A percentile compares a stretch with the other conserved stretches of the same genome.
Conservation (phyloP, 495 filamentous ascomycete genomes). For the Hypomontagnella monticulosa region DNA sequence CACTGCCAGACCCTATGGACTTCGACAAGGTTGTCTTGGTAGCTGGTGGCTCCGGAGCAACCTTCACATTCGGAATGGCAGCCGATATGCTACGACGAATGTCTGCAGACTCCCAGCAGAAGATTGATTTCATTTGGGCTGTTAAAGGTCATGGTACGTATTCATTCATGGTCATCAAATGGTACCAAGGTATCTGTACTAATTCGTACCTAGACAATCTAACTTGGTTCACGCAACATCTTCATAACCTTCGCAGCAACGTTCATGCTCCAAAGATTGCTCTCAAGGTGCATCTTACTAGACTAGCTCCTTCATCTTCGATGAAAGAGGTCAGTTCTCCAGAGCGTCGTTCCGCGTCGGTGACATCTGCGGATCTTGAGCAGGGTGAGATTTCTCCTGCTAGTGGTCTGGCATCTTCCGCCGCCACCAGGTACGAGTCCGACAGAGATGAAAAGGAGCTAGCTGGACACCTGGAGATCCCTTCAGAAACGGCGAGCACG, state of each 20-base stretch:
- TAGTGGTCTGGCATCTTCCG: conserved; percentile 31
- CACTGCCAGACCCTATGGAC: conserved; percentile 63
- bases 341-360: conserved; percentile 14
- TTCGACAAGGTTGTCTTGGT: conserved; percentile 68
- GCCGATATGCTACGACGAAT: conserved; percentile 60
- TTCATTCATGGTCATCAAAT: neutral
- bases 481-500: conserved; percentile 17
- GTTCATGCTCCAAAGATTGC: conserved; percentile 56
- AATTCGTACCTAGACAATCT: conserved; percentile 49
- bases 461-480: conserved; percentile 4
- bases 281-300: conserved; percentile 59
- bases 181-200: neutral
- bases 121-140: conserved; percentile 66
- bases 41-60: conserved; percentile 67
- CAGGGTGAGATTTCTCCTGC: conserved; percentile 22
- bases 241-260: conserved; percentile 53
- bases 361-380: conserved; percentile 25
- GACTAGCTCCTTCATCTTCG: conserved; percentile 8
- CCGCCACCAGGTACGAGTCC: conserved; percentile 34
- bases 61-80: conserved; percentile 65
- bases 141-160: conserved; percentile 59
- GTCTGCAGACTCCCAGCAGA: conserved; percentile 51
- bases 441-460: conserved; percentile 25
- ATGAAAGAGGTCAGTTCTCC: neutral
- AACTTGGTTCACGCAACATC: conserved; percentile 62